phyloP scores from a whole-genome alignment of 148 eudicot genomes.

The Persicaria maculosa region DNA sequence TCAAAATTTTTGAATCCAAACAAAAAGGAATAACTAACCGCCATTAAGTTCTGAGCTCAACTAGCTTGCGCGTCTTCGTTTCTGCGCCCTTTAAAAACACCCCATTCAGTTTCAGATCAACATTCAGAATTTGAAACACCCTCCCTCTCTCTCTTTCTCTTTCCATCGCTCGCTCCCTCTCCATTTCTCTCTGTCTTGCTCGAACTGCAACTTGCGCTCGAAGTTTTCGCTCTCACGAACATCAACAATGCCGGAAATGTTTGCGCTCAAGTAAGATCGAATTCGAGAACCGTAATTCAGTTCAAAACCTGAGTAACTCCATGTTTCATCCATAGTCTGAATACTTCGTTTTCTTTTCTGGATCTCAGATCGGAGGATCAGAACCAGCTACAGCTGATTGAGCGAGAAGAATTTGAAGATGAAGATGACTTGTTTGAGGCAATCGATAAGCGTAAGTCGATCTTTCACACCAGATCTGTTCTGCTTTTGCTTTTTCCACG shows the following conservation, averaged over 20 bases:
- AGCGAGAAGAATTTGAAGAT: conserved; percentile 80
- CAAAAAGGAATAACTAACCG: background rate
- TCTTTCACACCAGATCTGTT: background rate
- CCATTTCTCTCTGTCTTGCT: background rate
- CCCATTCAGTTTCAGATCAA: background rate
- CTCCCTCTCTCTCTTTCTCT: background rate
- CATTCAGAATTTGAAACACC: background rate
- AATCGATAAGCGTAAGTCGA: conserved; percentile 56
- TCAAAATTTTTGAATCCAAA: background rate
- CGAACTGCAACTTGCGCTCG: background rate
- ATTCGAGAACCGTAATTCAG: background rate
- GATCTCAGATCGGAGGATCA: conserved; percentile 60
- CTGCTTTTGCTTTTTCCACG: background rate
- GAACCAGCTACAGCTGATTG: conserved; percentile 70
- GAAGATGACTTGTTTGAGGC: conserved; percentile 88
- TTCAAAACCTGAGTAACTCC: background rate
- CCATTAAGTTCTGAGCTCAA: background rate
- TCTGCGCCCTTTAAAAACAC: conserved; percentile 9
- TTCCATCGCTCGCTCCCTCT: background rate
- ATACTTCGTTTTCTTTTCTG: background rate
- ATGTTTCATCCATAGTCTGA: conserved; percentile 10
- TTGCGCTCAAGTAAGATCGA: conserved; percentile 5
- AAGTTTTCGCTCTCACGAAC: background rate
- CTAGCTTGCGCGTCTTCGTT: background rate
- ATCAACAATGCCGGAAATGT: background rate